Conservation (phyloP, 2,329 filamentous ascomycete species). For the Exophiala viscosa region DNA sequence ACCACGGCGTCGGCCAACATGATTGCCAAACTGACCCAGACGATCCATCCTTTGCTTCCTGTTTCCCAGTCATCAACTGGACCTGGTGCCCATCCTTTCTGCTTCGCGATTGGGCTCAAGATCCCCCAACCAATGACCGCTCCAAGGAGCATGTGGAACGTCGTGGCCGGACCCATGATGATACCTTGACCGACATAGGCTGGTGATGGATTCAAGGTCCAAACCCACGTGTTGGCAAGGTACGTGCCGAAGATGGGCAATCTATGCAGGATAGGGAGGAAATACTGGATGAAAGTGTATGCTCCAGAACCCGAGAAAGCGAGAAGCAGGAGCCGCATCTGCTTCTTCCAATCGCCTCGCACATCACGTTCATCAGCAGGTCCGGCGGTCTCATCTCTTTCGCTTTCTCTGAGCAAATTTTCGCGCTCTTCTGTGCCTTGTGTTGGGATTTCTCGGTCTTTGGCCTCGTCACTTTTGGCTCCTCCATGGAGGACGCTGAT, state of each 20-base stretch:
- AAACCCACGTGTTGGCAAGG: constrained; percentile 78
- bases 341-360: constrained; percentile 58
- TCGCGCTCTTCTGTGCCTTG: constrained; percentile 32
- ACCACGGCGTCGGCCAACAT: constrained; percentile 94
- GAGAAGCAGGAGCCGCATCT: constrained; percentile 57
- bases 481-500: constrained; percentile 82
- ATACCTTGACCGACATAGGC: constrained; percentile 97
- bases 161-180: constrained; percentile 96
- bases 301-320: constrained; percentile 59
- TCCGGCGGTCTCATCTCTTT: constrained; percentile 37
- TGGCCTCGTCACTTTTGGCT: constrained; percentile 40
- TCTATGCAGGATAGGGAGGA: constrained; percentile 77
- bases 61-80: constrained; percentile 82
- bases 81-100: constrained; percentile 82
- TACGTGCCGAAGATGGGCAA: constrained; percentile 78
- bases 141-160: constrained; percentile 89
- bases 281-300: constrained; percentile 79
- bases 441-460: constrained; percentile 23
- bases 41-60: constrained; percentile 97
- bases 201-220: constrained; percentile 94
- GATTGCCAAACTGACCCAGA: constrained; percentile 92
- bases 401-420: constrained; percentile 34
- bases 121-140: constrained; percentile 87
- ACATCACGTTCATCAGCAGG: constrained; percentile 34
- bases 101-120: constrained; percentile 82